Evolutionary conservation across 495 filamentous ascomycete genomes (phyloP), one percentile per base, ranked within the genome.

Genomic region (Penicillium egyptiacum): DNA sequence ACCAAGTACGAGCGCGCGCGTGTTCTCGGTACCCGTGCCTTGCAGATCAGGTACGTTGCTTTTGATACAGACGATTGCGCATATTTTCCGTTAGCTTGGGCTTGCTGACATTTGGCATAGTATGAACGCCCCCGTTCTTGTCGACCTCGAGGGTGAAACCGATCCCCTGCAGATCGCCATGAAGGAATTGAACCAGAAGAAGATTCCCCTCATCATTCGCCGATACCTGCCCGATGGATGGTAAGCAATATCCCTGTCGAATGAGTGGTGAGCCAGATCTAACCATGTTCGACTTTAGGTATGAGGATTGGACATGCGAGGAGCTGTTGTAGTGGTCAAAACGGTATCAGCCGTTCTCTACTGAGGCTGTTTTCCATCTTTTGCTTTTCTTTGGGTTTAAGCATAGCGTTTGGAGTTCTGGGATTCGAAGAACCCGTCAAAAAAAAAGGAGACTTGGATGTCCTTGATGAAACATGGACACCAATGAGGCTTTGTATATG

Each of bases 251-350:
- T 20, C 11, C 11, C 28, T 23, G 30, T 23, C 8, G 14, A 3
- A 28, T 39, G 23, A 22, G 4, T 40, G 23, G 20, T 42, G 35
- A n/a, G 2, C 41, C 26, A 1, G 53, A 26, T 41, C 58, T 43
- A 62, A 39, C 22, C 53, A 17, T 50, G 26, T 23, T 48, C 28
- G 33, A 20, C 25, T 31, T 28, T 57, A 96, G 93, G 76, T 98
- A 98, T 70, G 94, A 98, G 79, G 94, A 98, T 73, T 98, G 94
- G 94, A 94, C 91, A 50, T 96, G 92, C 76, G 94, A 98, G 77
- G 94, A 98, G 69, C 79, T 98, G 31, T 80, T 96, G 40, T 86
- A 70, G 58, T 23, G 1, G 40, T 11, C 12, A 35, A 11, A 35
- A 14, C 30, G 35, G n/a, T 51, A 62, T 41, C 10, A 37, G 44